Percentiles rank a stretch among this genome's conserved stretches.
Evolutionary conservation across 139 green algal genomes (phyloP).

Genomic region (Gonium pectorale): DNA sequence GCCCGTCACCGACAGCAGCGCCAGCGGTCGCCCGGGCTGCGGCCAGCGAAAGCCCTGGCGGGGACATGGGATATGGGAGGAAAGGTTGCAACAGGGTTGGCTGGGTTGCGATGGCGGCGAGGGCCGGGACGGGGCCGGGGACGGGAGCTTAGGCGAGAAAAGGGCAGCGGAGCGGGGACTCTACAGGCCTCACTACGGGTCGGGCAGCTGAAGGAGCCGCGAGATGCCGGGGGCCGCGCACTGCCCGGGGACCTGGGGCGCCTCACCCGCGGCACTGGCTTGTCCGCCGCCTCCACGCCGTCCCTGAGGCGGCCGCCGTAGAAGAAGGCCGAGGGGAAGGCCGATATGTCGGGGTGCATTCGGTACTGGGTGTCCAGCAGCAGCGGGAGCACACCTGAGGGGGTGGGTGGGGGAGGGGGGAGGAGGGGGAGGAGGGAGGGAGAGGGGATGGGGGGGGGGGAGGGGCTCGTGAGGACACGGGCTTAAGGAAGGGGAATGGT

Average conservation of each 20-base stretch:
- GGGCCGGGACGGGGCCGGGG: no score
- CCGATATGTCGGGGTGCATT: conserved; percentile 87
- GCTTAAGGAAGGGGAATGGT: no score
- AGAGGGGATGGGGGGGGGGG: not conserved
- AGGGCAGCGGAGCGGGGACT: no score
- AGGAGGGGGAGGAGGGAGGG: not conserved
- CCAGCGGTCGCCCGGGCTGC: conserved; percentile 56
- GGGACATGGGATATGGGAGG: not conserved
- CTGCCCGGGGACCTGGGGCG: no score
- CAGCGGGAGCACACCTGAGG: conserved; percentile 71
- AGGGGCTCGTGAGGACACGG: no score
- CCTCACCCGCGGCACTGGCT: conserved; percentile 52
- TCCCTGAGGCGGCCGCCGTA: conserved; percentile 63
- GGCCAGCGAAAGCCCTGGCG: conserved; percentile 66
- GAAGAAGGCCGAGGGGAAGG: conserved; percentile 72
- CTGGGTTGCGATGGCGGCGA: no score
- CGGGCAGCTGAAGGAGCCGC: no score
- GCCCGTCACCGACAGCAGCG: conserved; percentile 56
- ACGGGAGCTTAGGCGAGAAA: no score
- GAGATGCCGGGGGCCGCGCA: no score
- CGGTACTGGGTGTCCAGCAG: conserved; percentile 96
- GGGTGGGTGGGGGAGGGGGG: not conserved
- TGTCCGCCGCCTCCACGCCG: conserved; percentile 65
- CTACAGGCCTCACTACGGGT: no score
- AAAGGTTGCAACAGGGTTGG: not conserved